Evolutionary conservation across 805 yeast genomes (phyloP).

Genomic region (Candida bentonensis): DNA sequence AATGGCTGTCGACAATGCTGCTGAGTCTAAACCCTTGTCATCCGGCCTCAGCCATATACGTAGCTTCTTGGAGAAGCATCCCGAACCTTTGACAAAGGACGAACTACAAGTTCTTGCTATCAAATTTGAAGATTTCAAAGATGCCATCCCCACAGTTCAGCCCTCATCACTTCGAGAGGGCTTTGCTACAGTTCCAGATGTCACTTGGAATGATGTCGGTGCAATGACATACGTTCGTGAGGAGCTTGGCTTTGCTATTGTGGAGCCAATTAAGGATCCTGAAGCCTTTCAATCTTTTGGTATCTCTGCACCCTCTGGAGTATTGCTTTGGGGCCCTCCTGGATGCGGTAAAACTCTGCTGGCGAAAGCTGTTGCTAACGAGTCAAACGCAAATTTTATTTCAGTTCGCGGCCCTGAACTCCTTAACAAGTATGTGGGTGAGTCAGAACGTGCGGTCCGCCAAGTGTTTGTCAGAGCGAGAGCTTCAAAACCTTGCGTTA

Average conservation of each 20-base stretch:
- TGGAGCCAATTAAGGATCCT: constrained; percentile 89
- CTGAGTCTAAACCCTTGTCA: constrained; percentile 31
- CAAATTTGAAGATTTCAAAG: constrained; percentile 61
- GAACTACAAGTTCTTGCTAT: constrained; percentile 69
- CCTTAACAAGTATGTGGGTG: constrained; percentile 91
- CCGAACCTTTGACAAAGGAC: constrained; percentile 60
- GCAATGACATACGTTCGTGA: constrained; percentile 69
- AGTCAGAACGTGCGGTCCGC: constrained; percentile 83
- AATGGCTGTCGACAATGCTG: constrained; percentile 10
- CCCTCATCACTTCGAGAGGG: constrained; percentile 98
- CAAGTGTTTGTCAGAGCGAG: constrained; percentile 89
- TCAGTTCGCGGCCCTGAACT: constrained; percentile 94
- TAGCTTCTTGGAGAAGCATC: constrained; percentile 54
- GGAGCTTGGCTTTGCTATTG: constrained; percentile 93
- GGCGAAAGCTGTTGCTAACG: constrained; percentile 97
- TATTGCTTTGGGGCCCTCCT: constrained; percentile 97
- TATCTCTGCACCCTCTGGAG: constrained; percentile 94
- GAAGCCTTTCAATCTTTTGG: constrained; percentile 84
- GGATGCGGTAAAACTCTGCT: constrained; percentile 96
- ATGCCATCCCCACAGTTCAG: constrained; percentile 84
- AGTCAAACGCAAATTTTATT: constrained; percentile 89
- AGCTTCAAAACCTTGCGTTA: constrained; percentile 85
- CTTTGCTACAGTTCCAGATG: constrained; percentile 96
- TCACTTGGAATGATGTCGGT: constrained; percentile 90
- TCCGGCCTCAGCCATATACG: neutral